Evolutionary conservation across 2,329 filamentous ascomycete genomes (phyloP).

Genomic region (Kalmusia sp.): DNA sequence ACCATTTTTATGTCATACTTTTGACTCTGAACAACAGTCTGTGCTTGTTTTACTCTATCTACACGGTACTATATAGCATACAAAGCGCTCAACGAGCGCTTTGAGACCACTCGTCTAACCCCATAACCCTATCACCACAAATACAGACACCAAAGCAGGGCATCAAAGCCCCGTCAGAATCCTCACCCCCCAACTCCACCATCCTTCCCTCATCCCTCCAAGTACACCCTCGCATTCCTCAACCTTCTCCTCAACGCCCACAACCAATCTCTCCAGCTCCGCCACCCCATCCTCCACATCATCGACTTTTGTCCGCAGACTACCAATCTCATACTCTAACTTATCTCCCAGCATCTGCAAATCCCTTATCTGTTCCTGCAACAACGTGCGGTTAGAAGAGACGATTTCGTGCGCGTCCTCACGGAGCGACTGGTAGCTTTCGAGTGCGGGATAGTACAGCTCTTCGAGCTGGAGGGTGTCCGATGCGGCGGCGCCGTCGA

Average conservation of each 20-base stretch:
- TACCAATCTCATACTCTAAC: slow-evolving; percentile 89
- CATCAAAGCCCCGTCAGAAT: slow-evolving; percentile 32
- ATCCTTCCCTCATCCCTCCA: slow-evolving; percentile 39
- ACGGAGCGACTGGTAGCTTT: slow-evolving; percentile 72
- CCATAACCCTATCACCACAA: no score
- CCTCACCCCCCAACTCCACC: slow-evolving; percentile 41
- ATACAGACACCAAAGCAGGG: no score
- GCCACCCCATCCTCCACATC: slow-evolving; percentile 85
- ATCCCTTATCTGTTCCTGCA: slow-evolving; percentile 77
- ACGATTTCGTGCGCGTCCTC: slow-evolving; percentile 73
- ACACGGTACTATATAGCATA: no score
- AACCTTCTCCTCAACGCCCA: slow-evolving; percentile 51
- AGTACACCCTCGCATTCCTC: slow-evolving; percentile 66
- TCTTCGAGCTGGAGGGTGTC: slow-evolving; percentile 69
- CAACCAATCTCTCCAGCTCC: slow-evolving; percentile 76
- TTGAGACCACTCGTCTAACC: no score
- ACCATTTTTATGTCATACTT: no score
- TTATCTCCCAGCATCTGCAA: slow-evolving; percentile 83
- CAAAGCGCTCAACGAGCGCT: no score
- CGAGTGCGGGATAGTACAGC: slow-evolving; percentile 73
- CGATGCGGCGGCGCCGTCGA: slow-evolving; percentile 68
- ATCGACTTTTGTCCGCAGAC: slow-evolving; percentile 78
- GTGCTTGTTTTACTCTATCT: no score
- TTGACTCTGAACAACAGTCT: no score
- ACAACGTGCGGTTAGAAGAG: slow-evolving; percentile 69